A percentile compares a stretch with the other conserved stretches of the same genome.
Conservation (phyloP, 352 stramenopile genomes). For the Blastocystis sp. region DNA sequence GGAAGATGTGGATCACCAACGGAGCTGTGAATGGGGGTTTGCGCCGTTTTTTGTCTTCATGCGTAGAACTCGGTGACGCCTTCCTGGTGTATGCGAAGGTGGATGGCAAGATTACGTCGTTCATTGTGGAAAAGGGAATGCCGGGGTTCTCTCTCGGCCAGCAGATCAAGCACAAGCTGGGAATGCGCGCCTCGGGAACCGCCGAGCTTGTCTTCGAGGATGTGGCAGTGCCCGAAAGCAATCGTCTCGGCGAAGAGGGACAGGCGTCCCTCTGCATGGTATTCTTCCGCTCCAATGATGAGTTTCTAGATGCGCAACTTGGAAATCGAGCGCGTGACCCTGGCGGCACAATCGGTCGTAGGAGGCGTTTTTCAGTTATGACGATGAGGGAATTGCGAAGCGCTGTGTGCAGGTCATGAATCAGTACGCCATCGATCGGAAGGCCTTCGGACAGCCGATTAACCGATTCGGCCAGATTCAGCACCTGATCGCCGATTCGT, state of each 20-base stretch:
- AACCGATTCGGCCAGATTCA: constrained; percentile 90
- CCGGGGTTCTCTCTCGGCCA: constrained; percentile 91
- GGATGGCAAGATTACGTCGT: constrained; percentile 85
- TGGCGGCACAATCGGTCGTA: constrained; percentile 87
- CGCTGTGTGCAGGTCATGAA: constrained; percentile 96
- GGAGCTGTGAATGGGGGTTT: constrained; percentile 85
- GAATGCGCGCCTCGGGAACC: constrained; percentile 92
- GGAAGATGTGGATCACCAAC: constrained; percentile 99
- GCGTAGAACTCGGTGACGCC: constrained; percentile 87
- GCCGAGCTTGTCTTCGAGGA: constrained; percentile 98
- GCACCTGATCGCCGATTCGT: constrained; percentile 92
- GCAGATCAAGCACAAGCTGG: constrained; percentile 96
- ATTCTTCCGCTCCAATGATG: constrained; percentile 62
- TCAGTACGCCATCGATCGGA: constrained; percentile 84
- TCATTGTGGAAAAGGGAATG: constrained; percentile 93
- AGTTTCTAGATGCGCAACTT: constrained; percentile 90
- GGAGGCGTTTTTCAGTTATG: not conserved
- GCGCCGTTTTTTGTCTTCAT: constrained; percentile 69
- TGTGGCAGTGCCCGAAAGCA: constrained; percentile 81
- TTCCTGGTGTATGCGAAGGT: constrained; percentile 92
- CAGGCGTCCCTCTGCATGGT: constrained; percentile 82
- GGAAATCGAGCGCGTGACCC: constrained; percentile 93
- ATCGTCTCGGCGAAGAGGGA: constrained; percentile 85
- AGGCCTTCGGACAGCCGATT: constrained; percentile 88
- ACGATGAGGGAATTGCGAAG: constrained; percentile 84